Base-by-base conservation (phyloP, 2,329 filamentous ascomycete species). In the Colletotrichum sp. region DNA sequence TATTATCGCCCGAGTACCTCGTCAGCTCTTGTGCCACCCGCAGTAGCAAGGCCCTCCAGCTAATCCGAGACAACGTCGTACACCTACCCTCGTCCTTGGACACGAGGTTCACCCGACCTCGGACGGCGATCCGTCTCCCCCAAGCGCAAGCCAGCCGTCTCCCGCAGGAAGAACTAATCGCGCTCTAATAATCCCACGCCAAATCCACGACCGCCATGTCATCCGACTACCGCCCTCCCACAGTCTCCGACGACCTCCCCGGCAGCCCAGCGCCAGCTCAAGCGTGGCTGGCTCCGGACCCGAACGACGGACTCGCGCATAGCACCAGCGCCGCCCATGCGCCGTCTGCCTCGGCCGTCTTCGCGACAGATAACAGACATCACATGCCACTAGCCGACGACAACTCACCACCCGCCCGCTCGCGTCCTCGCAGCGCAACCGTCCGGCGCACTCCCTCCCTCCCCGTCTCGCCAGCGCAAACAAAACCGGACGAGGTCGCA, bases 361-460 rank as follows among this genome's bases (percentile, higher is more conserved):
- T 26, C 71, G 34, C 64, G 30, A 65, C 32, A 64, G 71, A 74
- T 65, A 74, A 73, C n/a, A 61, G 32, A 3, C 48, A 59, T 76
- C 74, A 76, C 74, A 75, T 76, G 71, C 61, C n/a, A 63, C 18
- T 24, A 63, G 34, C n/a, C 13, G 43, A 61, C 26, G 59, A 75
- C 73, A 73, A 59, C 63, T 73, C 73, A 64, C 39, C 71, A 43
- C 52, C 60, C 36, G 48, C 74, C 36, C 71, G 66, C 61, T 70
- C 74, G 30, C 74, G 74, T 26, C 71, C 36, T n/a, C 65, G 72
- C 15, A 76, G 74, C 57, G 74, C 66, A 21, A 76, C 71, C n/a
- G 74, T 75, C 24, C 71, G 74, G 26, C 63, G 55, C 30, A 74
- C 73, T 13, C 61, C 74, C 26, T 71, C 74, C 24, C 32, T 55